Percentiles rank a stretch among this genome's conserved stretches.
Conservation (phyloP, 2,329 filamentous ascomycete species). For the Emergomyces pasteurianus region DNA sequence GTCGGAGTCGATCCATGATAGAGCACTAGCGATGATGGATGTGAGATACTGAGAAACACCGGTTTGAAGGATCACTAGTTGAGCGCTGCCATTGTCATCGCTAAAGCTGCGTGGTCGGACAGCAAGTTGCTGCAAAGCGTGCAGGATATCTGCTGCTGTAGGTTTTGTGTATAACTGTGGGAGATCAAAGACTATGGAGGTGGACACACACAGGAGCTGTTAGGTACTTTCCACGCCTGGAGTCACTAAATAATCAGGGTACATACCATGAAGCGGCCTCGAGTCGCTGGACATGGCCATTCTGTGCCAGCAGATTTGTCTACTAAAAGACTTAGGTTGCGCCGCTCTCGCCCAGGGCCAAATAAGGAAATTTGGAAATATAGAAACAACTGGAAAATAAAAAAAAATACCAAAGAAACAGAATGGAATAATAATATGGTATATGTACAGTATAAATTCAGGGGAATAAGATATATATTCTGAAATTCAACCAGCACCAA, state of each 20-base stretch:
- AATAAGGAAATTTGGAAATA: background rate
- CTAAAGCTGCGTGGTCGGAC: slow-evolving; percentile 46
- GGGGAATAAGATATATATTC: background rate
- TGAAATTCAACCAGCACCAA: background rate
- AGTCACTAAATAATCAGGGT: slow-evolving; percentile 17
- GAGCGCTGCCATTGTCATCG: slow-evolving; percentile 17
- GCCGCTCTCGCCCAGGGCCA: background rate
- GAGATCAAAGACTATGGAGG: slow-evolving; percentile 51
- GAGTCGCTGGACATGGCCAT: slow-evolving; percentile 25
- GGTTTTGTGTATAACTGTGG: slow-evolving; percentile 76
- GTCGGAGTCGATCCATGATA: slow-evolving; percentile 36
- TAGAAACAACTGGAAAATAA: background rate
- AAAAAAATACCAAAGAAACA: slow-evolving; percentile 1
- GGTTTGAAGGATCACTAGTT: slow-evolving; percentile 24
- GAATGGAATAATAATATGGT: background rate
- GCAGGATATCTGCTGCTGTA: slow-evolving; percentile 49
- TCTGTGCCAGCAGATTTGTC: background rate
- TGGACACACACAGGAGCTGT: background rate
- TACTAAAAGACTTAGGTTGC: background rate
- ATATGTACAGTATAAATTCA: slow-evolving; percentile 6
- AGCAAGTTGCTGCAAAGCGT: slow-evolving; percentile 54
- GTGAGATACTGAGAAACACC: slow-evolving; percentile 37
- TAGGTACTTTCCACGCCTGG: slow-evolving; percentile 19
- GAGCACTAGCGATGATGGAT: slow-evolving; percentile 33
- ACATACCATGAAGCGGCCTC: slow-evolving; percentile 26